Evolutionary conservation across 2,329 filamentous ascomycete genomes (phyloP).

Genomic region (Talaromyces sp.): DNA sequence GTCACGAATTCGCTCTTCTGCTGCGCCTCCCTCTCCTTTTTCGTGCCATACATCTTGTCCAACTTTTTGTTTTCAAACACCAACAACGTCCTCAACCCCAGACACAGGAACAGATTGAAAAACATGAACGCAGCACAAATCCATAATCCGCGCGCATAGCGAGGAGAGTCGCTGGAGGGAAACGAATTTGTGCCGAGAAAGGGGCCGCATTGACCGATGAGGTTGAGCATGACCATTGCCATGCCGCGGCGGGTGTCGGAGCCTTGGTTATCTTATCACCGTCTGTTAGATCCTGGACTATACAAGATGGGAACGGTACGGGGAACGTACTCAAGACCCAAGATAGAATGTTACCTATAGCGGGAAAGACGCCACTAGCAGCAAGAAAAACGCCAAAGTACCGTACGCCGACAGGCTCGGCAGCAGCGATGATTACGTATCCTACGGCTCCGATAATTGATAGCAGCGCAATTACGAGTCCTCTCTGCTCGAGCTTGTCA

Average conservation of each 20-base stretch:
- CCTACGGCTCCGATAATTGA: constrained; percentile 58
- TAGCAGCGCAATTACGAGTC: constrained; percentile 55
- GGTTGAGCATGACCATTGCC: constrained; percentile 63
- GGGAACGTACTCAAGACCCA: constrained; percentile 55
- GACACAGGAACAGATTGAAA: constrained; percentile 54
- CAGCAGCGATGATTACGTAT: constrained; percentile 62
- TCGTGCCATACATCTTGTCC: constrained; percentile 46
- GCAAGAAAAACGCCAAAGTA: constrained; percentile 55
- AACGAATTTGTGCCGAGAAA: constrained; percentile 63
- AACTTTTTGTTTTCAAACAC: constrained; percentile 59
- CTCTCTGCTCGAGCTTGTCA: constrained; percentile 63
- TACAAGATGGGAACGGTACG: background rate
- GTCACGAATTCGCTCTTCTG: constrained; percentile 22
- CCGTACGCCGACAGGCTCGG: constrained; percentile 47
- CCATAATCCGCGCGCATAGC: constrained; percentile 53
- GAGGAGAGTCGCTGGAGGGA: constrained; percentile 47
- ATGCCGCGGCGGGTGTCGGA: constrained; percentile 64
- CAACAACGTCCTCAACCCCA: constrained; percentile 53
- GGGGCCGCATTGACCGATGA: constrained; percentile 63
- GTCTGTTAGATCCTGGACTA: background rate
- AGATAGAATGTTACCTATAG: constrained; percentile 66
- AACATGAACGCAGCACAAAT: constrained; percentile 62
- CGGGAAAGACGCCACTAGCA: constrained; percentile 62
- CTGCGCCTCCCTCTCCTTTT: constrained; percentile 16
- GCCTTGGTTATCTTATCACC: constrained; percentile 61